phyloP scores from a whole-genome alignment of 1,284 basidiomycete genomes.

The Calocybe gambosa region DNA sequence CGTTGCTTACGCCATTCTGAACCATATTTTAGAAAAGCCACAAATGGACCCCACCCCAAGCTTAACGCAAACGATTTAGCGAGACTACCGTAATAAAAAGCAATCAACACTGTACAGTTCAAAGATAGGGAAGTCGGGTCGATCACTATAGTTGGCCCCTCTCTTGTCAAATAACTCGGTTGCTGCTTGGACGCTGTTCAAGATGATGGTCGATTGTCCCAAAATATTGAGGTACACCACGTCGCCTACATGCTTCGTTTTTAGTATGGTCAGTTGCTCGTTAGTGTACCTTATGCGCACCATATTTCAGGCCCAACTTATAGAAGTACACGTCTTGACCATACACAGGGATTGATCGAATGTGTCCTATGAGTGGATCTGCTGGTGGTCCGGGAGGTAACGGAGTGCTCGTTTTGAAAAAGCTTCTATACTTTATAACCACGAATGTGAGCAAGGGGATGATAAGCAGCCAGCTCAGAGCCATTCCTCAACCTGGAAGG shows the following conservation, averaged over 20 bases:
- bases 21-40: conserved; percentile 12
- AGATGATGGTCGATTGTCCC: conserved; percentile 17
- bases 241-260: conserved; percentile 3
- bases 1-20: conserved; percentile 16
- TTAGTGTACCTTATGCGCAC: too few relatives aligned
- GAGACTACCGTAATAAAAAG: not conserved
- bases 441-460: too few relatives aligned
- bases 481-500: too few relatives aligned
- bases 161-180: conserved; percentile 28
- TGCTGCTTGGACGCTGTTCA: conserved; percentile 14
- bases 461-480: too few relatives aligned
- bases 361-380: conserved; percentile 7
- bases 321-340: conserved; percentile 10
- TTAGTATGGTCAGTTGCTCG: not conserved
- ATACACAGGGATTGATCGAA: conserved; percentile 3
- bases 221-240: conserved; percentile 24
- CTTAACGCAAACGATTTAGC: conserved; percentile 1
- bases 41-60: conserved; percentile 10
- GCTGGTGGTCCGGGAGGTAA: conserved; percentile 8
- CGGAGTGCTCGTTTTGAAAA: not conserved
- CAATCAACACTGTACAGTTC: conserved; percentile 1
- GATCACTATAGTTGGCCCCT: conserved; percentile 23
- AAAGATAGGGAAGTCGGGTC: conserved; percentile 12
- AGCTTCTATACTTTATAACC: too few relatives aligned
- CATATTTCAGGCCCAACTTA: conserved; percentile 7